Conservation (phyloP, 2,329 filamentous ascomycete species). For the Xylaria hypoxylon region DNA sequence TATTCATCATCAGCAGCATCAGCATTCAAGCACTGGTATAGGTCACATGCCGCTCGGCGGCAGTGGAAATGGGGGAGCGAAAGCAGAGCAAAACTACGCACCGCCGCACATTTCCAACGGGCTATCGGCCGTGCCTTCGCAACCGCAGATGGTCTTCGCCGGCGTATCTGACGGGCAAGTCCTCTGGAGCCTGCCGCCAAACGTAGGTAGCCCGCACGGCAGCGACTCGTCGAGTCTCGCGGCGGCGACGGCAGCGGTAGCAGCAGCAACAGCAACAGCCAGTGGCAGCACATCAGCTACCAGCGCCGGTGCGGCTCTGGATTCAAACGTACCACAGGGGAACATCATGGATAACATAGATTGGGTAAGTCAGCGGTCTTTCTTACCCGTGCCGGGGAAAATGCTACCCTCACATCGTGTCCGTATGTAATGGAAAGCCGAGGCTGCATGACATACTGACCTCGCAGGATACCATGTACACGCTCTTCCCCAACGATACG, state of each 20-base stretch:
- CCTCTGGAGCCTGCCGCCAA: constrained; percentile 58
- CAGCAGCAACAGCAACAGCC: constrained; percentile 5
- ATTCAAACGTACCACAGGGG: constrained; percentile 40
- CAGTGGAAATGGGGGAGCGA: constrained; percentile 5
- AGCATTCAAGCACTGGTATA: not conserved
- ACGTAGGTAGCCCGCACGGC: constrained; percentile 57
- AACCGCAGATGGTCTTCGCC: constrained; percentile 56
- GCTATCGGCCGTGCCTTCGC: constrained; percentile 19
- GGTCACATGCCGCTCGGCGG: constrained; percentile 10
- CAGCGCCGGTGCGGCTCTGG: constrained; percentile 3
- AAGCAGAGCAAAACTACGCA: constrained; percentile 29
- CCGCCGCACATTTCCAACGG: constrained; percentile 2
- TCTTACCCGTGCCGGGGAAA: not conserved
- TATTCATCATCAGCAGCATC: constrained; percentile 25
- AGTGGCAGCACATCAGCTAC: not conserved
- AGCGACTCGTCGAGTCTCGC: constrained; percentile 56
- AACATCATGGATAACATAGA: constrained; percentile 68
- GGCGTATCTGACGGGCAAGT: constrained; percentile 62
- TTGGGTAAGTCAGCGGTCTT: constrained; percentile 64
- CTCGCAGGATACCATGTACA: constrained; percentile 53
- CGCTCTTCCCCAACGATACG: constrained; percentile 55
- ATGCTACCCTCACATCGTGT: no score
- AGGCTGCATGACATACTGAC: constrained; percentile 18
- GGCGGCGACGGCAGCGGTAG: constrained; percentile 25
- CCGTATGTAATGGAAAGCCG: not conserved